Evolutionary conservation across 176 grass and related monocot species (phyloP).

Genomic region (Oryza punctata): DNA sequence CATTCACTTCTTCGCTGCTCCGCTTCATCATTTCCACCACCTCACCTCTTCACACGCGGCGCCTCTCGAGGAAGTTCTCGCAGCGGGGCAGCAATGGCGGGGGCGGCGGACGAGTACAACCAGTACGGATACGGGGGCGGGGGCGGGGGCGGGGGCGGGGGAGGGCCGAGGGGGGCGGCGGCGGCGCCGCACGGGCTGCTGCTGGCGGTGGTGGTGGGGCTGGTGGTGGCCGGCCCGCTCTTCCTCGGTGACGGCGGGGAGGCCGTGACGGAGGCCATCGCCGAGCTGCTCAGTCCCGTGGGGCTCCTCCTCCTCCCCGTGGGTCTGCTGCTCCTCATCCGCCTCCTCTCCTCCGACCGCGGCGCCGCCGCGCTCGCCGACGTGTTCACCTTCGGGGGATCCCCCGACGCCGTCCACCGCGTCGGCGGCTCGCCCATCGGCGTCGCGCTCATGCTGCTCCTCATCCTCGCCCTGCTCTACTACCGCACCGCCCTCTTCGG

Average conservation of each 20-base stretch:
- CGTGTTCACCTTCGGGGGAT: conserved; percentile 59
- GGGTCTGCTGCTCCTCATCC: conserved; percentile 58
- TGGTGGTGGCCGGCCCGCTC: conserved; percentile 58
- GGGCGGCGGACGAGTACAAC: conserved; percentile 33
- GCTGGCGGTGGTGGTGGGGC: conserved; percentile 62
- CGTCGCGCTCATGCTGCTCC: conserved; percentile 61
- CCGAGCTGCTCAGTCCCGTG: conserved; percentile 61
- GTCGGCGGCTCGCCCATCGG: conserved; percentile 67
- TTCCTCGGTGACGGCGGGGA: conserved; percentile 67
- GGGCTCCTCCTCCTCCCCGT: conserved; percentile 76
- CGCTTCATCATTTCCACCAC: neutral
- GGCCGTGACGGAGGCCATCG: conserved; percentile 52
- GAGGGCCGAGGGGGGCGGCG: conserved; percentile 21
- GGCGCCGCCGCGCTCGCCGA: conserved; percentile 53
- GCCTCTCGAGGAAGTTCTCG: neutral
- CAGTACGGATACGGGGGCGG: no score
- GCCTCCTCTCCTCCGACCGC: conserved; percentile 74
- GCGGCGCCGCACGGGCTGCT: conserved; percentile 70
- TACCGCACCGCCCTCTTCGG: conserved; percentile 62
- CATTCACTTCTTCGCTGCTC: neutral
- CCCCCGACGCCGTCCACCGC: conserved; percentile 76
- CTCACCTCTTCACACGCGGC: no score
- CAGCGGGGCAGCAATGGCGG: conserved; percentile 16
- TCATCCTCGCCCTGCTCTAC: conserved; percentile 79
- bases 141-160: neutral